Base-by-base conservation (phyloP, 306 rosid genomes). In the Glycine tomentella region DNA sequence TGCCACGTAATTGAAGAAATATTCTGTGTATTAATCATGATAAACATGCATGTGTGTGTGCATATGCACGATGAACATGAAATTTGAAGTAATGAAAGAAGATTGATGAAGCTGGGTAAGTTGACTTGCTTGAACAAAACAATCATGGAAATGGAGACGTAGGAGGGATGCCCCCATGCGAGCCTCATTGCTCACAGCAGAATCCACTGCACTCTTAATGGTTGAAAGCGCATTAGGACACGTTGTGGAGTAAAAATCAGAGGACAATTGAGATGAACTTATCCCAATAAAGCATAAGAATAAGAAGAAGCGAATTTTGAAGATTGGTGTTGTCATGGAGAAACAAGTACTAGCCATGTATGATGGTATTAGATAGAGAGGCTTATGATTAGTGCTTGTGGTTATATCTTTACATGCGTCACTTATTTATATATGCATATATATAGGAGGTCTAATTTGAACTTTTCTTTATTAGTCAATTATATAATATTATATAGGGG, bases 121-220 rank as follows among this genome's bases (percentile, higher is more conserved):
- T 0, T 14, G 76, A 84, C 91, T 88, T 90, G 84, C 97, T 79
- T 88, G 87, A 73, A 92, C 97, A 87, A 92, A 92, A 78, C 94
- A 90, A 67, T 92, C 97, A 46, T 90, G 97, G 58, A 92, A 92
- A 71, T 92, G 94, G 14, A 92, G 94, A 57, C 97, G 97, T 14
- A 92, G 94, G 20, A 92, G 44, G 16, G 92, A 90, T 0, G 97
- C 94, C 3, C 97, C 97, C 97, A 90, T 90, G 68, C 97, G 97
- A 80, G 87, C 61, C 69, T 92, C 97, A 0, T 6, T 70, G 6
- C 16, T 48, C 4, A 92, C 89, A 4, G 91, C 94, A 6, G 87
- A 40, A 20, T 38, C 45, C 7, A 90, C 86, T 1, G 76, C 86
- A 0, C 78, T 51, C 66, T 82, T 88, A 59, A 92, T 88, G 56